Evolutionary conservation across 495 filamentous ascomycete genomes (phyloP), one percentile per base, ranked within the genome.

Genomic region (Lindgomyces ingoldianus): DNA sequence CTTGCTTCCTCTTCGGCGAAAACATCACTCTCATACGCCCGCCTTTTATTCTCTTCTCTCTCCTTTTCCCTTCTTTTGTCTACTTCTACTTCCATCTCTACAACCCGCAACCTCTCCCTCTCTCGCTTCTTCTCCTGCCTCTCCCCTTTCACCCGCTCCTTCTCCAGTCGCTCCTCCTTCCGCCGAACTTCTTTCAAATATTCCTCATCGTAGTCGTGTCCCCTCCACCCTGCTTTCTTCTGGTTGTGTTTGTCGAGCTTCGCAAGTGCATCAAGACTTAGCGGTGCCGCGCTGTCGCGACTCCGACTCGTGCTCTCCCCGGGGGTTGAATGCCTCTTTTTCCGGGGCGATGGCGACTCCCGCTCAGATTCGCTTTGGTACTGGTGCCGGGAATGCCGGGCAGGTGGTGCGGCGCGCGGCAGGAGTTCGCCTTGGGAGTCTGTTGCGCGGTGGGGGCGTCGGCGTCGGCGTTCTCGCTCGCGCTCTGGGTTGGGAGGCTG

Each of bases 231-330:
- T n/a, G 65, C 65, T 53, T 70, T 69, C 63, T 74, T 72, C 47
- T 64, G 66, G 56, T 78, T 76, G 27, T 65, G 33, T 60, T 68
- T 51, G 59, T 78, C 75, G 46, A 78, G 60, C 60, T 74, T 65
- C 36, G 76, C 76, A 19, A 78, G 57, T 21, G 69, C 62, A 45
- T 68, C 73, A 0, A 72, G 62, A 16, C 73, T 75, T 25, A 78
- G 57, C 39, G 67, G 74, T 49, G 55, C 64, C 45, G 25, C 51
- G 1, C 26, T 33, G 8, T 8, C 44, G 8, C 33, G 48, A 30
- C 64, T 47, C 4, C 68, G 22, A 47, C 68, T 64, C 0, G 57
- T 42, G 27, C 59, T 67, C 27, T 22, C 27, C 29, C 19, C 27
- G 2, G 39, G 8, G 1, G 44, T 26, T 24, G 58, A 63, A 3